A percentile compares a stretch with the other conserved stretches of the same genome.
Conservation (phyloP, 176 grass and related monocot species). For the Zea mays region DNA sequence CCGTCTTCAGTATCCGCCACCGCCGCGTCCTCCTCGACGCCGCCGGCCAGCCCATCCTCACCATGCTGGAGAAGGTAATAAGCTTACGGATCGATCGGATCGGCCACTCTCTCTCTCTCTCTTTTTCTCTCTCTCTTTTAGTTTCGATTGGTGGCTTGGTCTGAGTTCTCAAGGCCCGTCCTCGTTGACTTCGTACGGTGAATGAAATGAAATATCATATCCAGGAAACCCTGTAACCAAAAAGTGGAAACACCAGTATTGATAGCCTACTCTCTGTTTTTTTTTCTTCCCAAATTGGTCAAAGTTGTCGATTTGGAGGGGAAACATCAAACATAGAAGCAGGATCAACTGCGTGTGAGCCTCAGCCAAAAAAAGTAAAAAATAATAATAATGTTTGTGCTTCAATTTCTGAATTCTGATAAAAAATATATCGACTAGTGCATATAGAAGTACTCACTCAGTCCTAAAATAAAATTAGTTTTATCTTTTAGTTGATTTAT, state of each 20-base stretch:
- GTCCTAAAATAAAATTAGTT: too few relatives aligned
- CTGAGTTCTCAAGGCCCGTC: background rate
- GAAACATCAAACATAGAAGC: background rate
- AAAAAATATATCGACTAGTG: background rate
- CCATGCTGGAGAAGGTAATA: conserved; percentile 62
- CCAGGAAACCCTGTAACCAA: background rate
- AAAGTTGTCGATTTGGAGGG: background rate
- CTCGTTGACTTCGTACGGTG: background rate
- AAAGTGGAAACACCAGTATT: background rate
- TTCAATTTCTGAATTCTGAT: background rate
- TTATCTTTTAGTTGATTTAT: too few relatives aligned
- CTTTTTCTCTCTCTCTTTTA: background rate
- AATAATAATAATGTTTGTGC: background rate
- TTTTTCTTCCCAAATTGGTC: background rate
- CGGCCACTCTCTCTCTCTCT: background rate
- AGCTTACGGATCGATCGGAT: background rate
- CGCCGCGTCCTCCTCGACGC: conserved; percentile 61
- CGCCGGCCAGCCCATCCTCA: conserved; percentile 54
- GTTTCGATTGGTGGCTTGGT: background rate
- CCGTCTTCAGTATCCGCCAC: conserved; percentile 48
- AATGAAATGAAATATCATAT: background rate
- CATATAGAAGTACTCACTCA: too few relatives aligned
- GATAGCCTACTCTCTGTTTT: background rate
- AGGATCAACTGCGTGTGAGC: background rate
- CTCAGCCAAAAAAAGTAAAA: background rate